Base-by-base conservation (phyloP, 2,329 filamentous ascomycete genomes). In the Fusarium concolor region DNA sequence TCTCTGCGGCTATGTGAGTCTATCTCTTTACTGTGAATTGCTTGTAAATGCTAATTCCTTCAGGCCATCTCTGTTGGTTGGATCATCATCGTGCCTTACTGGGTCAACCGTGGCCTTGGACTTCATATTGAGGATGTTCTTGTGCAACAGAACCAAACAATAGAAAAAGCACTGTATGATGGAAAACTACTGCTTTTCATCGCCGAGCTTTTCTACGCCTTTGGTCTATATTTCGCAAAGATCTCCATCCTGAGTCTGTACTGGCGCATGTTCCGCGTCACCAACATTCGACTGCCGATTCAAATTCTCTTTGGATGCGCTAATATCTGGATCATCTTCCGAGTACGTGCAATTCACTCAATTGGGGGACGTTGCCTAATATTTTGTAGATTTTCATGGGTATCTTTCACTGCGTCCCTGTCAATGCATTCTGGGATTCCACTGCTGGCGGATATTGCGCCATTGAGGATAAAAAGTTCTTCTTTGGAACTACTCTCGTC, bases 401-500 rank as follows among this genome's bases (percentile, higher is more conserved):
- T 0, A 72, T 64, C 1, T 73, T 70, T 10, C 71, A 73, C 17
- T 73, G 71, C 2, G 51, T 72, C 1, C 71, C 71, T 0, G 64
- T 73, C 3, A 62, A 0, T 24, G 54, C 55, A 0, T 73, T 73
- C 17, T 73, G 71, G 71, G 71, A 73, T 6, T 43, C 44, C 0
- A 52, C 31, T 0, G 60, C 56, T 1, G 55, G 44, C 0, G 61
- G 60, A 6, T 52, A 43, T 1, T 73, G 71, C 2, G 51, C 53
- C 0, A 72, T 73, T 20, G 66, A 78, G 20, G 74, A 75, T 31
- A 67, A 70, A 9, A 76, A 72, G 37, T 79, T 77, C 65, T 78
- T 78, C 51, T 75, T 78, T 20, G 76, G 77, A 3, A 77, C 75
- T 0, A 70, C 76, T 1, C 24, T 77, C 6, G 68, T 71, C 0